Base-by-base conservation (phyloP, 2,329 filamentous ascomycete genomes). In the Chaetomiaceae sp. region DNA sequence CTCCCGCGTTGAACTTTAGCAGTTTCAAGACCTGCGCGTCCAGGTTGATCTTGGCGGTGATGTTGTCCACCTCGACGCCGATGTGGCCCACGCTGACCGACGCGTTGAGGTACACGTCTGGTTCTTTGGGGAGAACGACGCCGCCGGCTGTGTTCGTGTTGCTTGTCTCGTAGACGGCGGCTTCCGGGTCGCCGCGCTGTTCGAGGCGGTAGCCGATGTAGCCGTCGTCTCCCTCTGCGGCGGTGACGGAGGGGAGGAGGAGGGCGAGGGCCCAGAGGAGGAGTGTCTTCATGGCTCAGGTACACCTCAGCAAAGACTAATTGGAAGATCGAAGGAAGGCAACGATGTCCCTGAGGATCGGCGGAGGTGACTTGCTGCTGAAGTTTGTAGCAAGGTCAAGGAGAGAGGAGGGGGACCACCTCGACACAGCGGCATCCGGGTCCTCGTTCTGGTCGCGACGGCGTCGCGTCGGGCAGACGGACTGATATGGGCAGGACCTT, bases 51-150 rank as follows among this genome's bases (percentile, higher is more conserved):
- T 82, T 81, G 48, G 81, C 81, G 1, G 78, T 81, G 51, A 84
- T 72, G 61, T 84, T 83, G 55, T 79, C 71, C 12, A 84, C 81
- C 45, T 77, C 72, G 52, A 85, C 75, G 64, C 74, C 72, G 67
- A 85, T 84, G 63, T 80, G 75, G 57, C 79, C 77, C 7, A 84
- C 79, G 48, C 72, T 73, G 0, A 84, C 75, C 1, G 73, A 76
- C 8, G 81, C 81, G 60, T 84, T 84, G 49, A 84, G 75, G 58
- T 77, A 81, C 17, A 84, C 80, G 59, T 84, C 81, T 3, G 81
- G 81, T 42, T 75, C 71, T 1, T 72, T 68, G 20, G 71, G 65
- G 1, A 75, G 71, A 1, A 69, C 62, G 6, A 71, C 73, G 43
- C 74, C 75, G 1, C n/a, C n/a, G n/a, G n/a, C n/a, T n/a, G 69